These are phyloP conservation scores for Thalassiosira hispida DNA, from an alignment of 352 stramenopile genomes.

Conservation along the genomic window DNA sequence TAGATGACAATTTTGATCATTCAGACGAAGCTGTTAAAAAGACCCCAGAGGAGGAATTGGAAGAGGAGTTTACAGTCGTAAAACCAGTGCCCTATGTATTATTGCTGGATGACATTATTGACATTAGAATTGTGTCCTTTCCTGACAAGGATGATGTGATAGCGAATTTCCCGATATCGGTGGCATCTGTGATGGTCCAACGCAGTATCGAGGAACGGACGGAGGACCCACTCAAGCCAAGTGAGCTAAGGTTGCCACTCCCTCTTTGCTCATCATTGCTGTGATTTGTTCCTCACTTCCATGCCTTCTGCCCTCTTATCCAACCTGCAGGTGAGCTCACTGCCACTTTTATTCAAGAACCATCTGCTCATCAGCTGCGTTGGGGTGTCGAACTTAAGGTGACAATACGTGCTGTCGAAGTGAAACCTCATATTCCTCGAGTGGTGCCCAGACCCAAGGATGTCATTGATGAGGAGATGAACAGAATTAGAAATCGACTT, in stretches of 20 bases:
- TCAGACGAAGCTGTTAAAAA: slow-evolving; percentile 1
- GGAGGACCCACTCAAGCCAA: slow-evolving; percentile 41
- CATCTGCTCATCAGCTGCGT: slow-evolving; percentile 35
- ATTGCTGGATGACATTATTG: slow-evolving; percentile 56
- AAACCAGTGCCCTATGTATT: slow-evolving; percentile 49
- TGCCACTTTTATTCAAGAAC: slow-evolving; percentile 58
- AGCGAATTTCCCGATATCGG: slow-evolving; percentile 55
- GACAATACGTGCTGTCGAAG: slow-evolving; percentile 58
- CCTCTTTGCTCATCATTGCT: too few relatives aligned
- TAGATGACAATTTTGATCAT: slow-evolving; percentile 10
- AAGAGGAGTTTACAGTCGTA: slow-evolving; percentile 19
- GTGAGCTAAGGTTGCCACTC: too few relatives aligned
- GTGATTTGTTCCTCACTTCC: too few relatives aligned
- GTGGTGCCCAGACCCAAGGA: slow-evolving; percentile 15
- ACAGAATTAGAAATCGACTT: slow-evolving; percentile 27
- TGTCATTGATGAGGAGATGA: slow-evolving; percentile 35
- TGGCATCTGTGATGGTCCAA: slow-evolving; percentile 56
- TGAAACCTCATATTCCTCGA: slow-evolving; percentile 41
- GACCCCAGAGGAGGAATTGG: neutral
- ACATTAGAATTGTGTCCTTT: slow-evolving; percentile 59
- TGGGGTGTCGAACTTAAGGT: slow-evolving; percentile 63
- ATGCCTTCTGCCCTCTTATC: too few relatives aligned
- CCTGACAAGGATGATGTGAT: slow-evolving; percentile 56
- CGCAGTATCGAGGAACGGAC: slow-evolving; percentile 44
- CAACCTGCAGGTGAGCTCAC: slow-evolving; percentile 53